Evolutionary conservation across 805 yeast genomes (phyloP).

Genomic region (Danielozyma ontarioensis): DNA sequence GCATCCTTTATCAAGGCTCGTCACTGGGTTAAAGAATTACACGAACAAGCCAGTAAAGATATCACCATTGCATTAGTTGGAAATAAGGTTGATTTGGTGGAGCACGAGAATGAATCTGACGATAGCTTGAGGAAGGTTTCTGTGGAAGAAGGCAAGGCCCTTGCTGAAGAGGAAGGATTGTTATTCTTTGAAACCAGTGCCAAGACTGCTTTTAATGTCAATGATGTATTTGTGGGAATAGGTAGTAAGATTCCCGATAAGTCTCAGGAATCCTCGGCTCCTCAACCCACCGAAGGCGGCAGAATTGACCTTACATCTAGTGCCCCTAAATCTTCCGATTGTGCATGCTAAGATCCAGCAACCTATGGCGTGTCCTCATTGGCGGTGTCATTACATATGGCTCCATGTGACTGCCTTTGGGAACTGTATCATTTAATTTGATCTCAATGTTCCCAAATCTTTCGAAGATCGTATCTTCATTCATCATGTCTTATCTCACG

Average conservation of each 20-base stretch:
- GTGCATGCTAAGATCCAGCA: neutral
- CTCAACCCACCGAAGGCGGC: neutral
- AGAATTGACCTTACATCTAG: neutral
- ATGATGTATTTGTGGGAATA: slow-evolving; percentile 84
- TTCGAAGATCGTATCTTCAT: too few relatives aligned
- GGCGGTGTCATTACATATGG: too few relatives aligned
- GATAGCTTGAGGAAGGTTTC: slow-evolving; percentile 71
- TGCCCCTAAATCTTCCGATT: neutral
- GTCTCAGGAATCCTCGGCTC: slow-evolving; percentile 4
- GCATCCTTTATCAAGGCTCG: slow-evolving; percentile 93
- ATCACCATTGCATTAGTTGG: slow-evolving; percentile 93
- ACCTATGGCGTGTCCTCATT: too few relatives aligned
- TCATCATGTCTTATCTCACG: too few relatives aligned
- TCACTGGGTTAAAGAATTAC: slow-evolving; percentile 96
- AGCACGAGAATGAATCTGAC: slow-evolving; percentile 37
- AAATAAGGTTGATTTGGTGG: slow-evolving; percentile 79
- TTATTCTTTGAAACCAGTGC: slow-evolving; percentile 94
- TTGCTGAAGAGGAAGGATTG: slow-evolving; percentile 88
- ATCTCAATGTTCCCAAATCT: too few relatives aligned
- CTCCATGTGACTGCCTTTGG: too few relatives aligned
- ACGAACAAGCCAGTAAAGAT: slow-evolving; percentile 90
- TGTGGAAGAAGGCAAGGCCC: slow-evolving; percentile 75
- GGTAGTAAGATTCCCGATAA: slow-evolving; percentile 76
- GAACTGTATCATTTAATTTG: too few relatives aligned
- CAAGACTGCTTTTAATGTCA: slow-evolving; percentile 82